Percentiles rank a stretch among this genome's conserved stretches.
phyloP scores from a whole-genome alignment of 2,329 filamentous ascomycete species.

The Eutypa lata region DNA sequence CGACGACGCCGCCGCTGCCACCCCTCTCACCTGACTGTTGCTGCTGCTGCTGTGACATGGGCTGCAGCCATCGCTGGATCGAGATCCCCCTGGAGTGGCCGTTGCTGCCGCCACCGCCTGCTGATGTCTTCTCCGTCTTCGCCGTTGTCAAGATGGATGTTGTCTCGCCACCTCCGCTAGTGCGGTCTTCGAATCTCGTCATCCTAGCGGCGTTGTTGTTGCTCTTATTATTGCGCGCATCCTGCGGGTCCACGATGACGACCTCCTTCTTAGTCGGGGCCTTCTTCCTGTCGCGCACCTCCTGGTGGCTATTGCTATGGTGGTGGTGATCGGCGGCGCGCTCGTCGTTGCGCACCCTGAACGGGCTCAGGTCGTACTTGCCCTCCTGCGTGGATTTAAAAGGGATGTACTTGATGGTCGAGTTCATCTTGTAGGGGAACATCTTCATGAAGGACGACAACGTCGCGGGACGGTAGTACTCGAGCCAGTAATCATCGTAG shows the following conservation, averaged over 20 bases:
- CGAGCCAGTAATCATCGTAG: slow-evolving; percentile 94
- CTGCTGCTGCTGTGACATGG: slow-evolving; percentile 31
- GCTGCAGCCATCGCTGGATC: slow-evolving; percentile 62
- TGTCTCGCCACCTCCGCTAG: background rate
- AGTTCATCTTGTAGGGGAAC: slow-evolving; percentile 90
- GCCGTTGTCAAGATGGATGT: slow-evolving; percentile 4
- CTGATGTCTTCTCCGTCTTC: slow-evolving; percentile 32
- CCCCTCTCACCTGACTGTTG: too few species aligned
- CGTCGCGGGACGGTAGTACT: slow-evolving; percentile 88
- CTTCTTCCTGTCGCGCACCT: slow-evolving; percentile 59
- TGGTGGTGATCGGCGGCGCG: slow-evolving; percentile 22
- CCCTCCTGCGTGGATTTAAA: slow-evolving; percentile 69
- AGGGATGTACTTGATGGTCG: slow-evolving; percentile 78
- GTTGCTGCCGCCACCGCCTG: background rate
- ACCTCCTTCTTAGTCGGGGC: slow-evolving; percentile 59
- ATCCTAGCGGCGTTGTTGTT: background rate
- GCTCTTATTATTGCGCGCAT: slow-evolving; percentile 22
- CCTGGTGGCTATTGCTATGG: slow-evolving; percentile 45
- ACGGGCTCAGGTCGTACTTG: slow-evolving; percentile 82
- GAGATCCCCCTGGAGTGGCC: slow-evolving; percentile 46
- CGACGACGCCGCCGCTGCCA: too few species aligned
- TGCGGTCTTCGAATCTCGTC: too few species aligned
- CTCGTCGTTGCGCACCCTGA: slow-evolving; percentile 68
- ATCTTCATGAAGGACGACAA: slow-evolving; percentile 89
- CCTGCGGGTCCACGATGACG: slow-evolving; percentile 62